Conservation (phyloP, 805 yeast genomes). For the Wickerhamiella sergipiensis region DNA sequence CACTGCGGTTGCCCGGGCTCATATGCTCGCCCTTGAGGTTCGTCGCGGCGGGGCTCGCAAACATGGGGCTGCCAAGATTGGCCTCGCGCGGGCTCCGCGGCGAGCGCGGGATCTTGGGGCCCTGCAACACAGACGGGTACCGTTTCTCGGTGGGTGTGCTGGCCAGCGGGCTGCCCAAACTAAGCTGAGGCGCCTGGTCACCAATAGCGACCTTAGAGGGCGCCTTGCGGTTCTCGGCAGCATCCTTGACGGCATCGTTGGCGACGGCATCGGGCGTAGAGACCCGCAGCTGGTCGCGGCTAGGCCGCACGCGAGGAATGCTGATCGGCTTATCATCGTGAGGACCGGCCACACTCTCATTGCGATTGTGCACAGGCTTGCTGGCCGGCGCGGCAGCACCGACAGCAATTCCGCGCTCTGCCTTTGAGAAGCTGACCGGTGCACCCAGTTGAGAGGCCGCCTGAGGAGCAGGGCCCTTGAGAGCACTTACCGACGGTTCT, state of each 20-base stretch:
- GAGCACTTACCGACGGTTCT: no score
- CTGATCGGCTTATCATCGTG: background rate
- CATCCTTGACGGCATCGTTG: background rate
- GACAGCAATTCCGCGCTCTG: background rate
- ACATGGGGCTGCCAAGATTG: background rate
- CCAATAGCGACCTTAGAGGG: background rate
- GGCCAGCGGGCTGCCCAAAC: background rate
- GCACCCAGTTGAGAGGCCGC: no score
- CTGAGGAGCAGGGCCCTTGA: no score
- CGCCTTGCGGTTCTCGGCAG: no score
- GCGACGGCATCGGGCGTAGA: background rate
- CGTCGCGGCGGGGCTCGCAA: background rate
- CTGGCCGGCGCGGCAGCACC: background rate
- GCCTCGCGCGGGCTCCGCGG: background rate
- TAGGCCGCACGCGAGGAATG: background rate
- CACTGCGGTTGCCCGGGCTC: background rate
- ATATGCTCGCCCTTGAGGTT: background rate
- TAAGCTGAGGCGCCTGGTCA: background rate
- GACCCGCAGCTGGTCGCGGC: background rate
- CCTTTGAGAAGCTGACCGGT: no score
- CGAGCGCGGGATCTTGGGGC: background rate
- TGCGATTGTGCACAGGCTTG: background rate
- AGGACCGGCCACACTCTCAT: background rate
- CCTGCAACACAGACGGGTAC: background rate
- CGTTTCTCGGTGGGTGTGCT: background rate